A percentile compares a stretch with the other conserved stretches of the same genome.
phyloP scores from a whole-genome alignment of 768 basidiomycete species.

The Boletus reticuloceps region DNA sequence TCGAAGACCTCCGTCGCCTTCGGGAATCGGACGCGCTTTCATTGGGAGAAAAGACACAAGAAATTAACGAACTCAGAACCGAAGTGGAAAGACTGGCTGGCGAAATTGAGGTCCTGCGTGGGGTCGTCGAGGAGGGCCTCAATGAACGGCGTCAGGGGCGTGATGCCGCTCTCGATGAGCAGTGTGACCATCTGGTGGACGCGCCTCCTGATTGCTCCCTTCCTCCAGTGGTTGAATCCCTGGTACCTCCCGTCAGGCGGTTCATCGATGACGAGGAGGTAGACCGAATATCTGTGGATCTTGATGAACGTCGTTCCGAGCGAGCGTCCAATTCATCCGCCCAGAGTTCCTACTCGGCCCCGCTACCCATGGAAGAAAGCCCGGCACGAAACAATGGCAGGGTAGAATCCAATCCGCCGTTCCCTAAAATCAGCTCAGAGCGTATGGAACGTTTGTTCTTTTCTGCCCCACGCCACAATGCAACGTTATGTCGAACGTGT shows the following conservation, averaged over 20 bases:
- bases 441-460: constrained; percentile 81
- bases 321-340: constrained; percentile 33
- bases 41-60: constrained; percentile 57
- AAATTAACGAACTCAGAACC: constrained; percentile 62
- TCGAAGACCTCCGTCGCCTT: constrained; percentile 61
- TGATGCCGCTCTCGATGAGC: constrained; percentile 33
- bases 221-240: constrained; percentile 3
- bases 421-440: constrained; percentile 81
- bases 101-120: constrained; percentile 85
- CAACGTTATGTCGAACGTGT: constrained; percentile 63
- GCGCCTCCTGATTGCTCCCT: background rate
- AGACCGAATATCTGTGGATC: constrained; percentile 60
- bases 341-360: constrained; percentile 12
- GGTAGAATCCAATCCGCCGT: constrained; percentile 43
- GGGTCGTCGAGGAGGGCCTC: constrained; percentile 84
- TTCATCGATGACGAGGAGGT: constrained; percentile 60
- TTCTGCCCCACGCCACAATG: constrained; percentile 72
- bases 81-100: constrained; percentile 81
- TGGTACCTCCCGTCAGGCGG: constrained; percentile 18
- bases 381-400: constrained; percentile 19
- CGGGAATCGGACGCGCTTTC: constrained; percentile 61
- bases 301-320: constrained; percentile 63
- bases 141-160: constrained; percentile 62
- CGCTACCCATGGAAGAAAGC: background rate
- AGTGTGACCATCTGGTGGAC: background rate